Evolutionary conservation across 345 rosid genomes (phyloP).

Genomic region (Brassica cretica): DNA sequence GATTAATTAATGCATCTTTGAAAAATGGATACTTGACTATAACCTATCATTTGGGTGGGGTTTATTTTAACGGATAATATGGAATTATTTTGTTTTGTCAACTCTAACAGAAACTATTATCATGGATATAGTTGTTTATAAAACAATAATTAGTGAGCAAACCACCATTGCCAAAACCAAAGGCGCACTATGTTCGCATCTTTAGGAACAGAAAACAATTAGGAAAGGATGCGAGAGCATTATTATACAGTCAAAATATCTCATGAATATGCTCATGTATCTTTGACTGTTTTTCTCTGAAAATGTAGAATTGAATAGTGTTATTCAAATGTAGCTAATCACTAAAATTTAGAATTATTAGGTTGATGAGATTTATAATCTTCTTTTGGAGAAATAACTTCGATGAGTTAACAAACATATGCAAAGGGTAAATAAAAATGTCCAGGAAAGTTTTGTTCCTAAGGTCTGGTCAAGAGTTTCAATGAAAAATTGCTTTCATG

Average conservation of each 20-base stretch:
- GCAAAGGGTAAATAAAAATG: not conserved
- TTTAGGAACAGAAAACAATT: slow-evolving; percentile 18
- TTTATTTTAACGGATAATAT: not conserved
- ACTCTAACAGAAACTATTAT: not conserved
- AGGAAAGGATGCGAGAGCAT: slow-evolving; percentile 4
- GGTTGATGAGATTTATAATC: slow-evolving; percentile 7
- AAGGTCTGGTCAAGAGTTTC: not conserved
- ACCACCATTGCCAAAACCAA: slow-evolving; percentile 18
- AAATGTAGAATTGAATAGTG: not conserved
- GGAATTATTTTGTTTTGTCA: slow-evolving; percentile 19
- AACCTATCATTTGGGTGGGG: slow-evolving; percentile 17
- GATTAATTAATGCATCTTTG: slow-evolving; percentile 9
- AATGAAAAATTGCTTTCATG: not conserved
- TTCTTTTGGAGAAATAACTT: not conserved
- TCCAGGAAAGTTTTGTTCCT: not conserved
- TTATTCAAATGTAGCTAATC: not conserved
- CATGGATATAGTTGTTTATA: not conserved
- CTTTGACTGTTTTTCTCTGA: not conserved
- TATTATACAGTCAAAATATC: not conserved
- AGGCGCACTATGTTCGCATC: slow-evolving; percentile 29
- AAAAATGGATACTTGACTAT: slow-evolving; percentile 9
- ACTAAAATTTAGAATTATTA: not conserved
- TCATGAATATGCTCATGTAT: not conserved
- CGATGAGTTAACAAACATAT: not conserved
- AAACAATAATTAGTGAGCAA: not conserved